Percentiles rank a stretch among this genome's conserved stretches.
Evolutionary conservation across 2,329 filamentous ascomycete genomes (phyloP).

Genomic region (Phialophora expanda): DNA sequence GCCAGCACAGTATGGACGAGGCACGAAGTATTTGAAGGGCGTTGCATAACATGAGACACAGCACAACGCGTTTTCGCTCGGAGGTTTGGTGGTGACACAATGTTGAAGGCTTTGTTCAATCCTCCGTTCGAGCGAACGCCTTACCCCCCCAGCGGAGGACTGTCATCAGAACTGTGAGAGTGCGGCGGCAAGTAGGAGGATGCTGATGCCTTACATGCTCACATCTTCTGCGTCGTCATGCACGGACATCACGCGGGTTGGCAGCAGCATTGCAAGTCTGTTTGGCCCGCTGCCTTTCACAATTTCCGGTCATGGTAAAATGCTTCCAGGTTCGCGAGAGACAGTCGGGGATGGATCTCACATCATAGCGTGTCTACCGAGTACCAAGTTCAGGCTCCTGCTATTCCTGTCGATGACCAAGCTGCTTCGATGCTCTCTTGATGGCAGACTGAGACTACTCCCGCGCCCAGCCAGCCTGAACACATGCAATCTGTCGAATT

Average conservation of each 20-base stretch:
- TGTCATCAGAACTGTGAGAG: background rate
- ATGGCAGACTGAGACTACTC: background rate
- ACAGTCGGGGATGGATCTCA: background rate
- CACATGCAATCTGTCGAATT: background rate
- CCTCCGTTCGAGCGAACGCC: background rate
- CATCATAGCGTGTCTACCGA: background rate
- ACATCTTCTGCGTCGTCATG: background rate
- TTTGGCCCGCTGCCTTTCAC: background rate
- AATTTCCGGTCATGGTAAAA: background rate
- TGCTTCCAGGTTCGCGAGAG: background rate
- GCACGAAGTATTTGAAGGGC: background rate
- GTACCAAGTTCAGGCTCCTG: background rate
- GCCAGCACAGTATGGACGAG: background rate
- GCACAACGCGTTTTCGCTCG: background rate
- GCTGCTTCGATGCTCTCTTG: background rate
- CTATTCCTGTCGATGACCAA: background rate
- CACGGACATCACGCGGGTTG: background rate
- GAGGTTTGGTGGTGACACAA: background rate
- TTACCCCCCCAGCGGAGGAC: no score
- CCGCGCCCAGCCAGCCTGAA: background rate
- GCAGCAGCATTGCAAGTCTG: background rate
- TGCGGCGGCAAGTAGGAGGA: background rate
- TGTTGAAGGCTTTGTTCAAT: background rate
- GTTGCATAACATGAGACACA: background rate
- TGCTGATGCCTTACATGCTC: background rate